These are phyloP conservation scores for Malus sylvestris DNA, from an alignment of 306 rosid genomes.

Conservation along the genomic window DNA sequence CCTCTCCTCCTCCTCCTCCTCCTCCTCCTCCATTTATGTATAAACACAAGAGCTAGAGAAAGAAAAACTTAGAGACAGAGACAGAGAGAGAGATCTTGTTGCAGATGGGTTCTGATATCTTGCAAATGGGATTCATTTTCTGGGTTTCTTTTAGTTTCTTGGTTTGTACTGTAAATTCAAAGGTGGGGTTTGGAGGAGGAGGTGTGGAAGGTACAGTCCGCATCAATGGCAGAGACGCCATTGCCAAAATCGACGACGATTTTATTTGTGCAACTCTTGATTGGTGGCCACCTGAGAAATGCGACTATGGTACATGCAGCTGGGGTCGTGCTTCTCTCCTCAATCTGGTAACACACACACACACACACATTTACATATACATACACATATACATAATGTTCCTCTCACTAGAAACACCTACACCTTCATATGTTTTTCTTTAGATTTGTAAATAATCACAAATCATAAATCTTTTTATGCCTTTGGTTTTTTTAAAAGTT, in stretches of 20 bases:
- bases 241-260: constrained; percentile 71
- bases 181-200: constrained; percentile 10
- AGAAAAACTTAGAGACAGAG: not conserved
- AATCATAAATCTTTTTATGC: not conserved
- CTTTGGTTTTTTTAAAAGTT: not conserved
- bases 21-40: not conserved
- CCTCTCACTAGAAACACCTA: not conserved
- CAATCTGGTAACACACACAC: constrained; percentile 50
- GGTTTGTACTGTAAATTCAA: constrained; percentile 18
- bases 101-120: constrained; percentile 50
- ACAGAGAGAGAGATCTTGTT: not conserved
- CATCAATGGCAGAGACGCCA: constrained; percentile 43
- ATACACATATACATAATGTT: not conserved
- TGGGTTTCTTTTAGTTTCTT: constrained; percentile 29
- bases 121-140: constrained; percentile 42
- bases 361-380: not conserved
- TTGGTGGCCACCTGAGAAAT: constrained; percentile 99
- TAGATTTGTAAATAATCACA: not conserved
- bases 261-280: constrained; percentile 87
- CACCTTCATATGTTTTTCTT: not conserved
- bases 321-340: constrained; percentile 87
- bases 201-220: constrained; percentile 41
- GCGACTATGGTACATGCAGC: constrained; percentile 82
- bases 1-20: not conserved
- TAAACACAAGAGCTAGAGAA: not conserved